Evolutionary conservation across 495 filamentous ascomycete genomes (phyloP).

Genomic region (Podospora conica): DNA sequence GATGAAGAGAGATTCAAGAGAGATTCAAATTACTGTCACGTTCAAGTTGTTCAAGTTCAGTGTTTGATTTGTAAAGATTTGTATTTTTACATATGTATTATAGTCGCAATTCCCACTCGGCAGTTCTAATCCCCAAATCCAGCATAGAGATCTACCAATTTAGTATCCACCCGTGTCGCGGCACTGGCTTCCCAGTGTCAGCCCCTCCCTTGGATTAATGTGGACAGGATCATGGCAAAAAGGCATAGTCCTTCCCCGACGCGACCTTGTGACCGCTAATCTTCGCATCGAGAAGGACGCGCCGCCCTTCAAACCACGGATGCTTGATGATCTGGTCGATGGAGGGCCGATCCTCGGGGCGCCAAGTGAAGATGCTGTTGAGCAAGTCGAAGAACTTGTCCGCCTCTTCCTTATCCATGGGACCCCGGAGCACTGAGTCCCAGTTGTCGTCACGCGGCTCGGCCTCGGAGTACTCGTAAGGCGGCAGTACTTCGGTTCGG

Average conservation of each 20-base stretch:
- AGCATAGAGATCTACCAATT: too few species aligned
- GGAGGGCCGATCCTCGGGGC: slow-evolving; percentile 16
- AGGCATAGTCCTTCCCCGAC: not conserved
- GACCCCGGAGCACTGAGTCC: slow-evolving; percentile 3
- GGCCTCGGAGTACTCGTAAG: not conserved
- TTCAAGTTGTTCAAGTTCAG: too few species aligned
- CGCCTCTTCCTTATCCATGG: slow-evolving; percentile 12
- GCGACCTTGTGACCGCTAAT: not conserved
- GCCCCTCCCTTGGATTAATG: too few species aligned
- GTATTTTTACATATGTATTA: too few species aligned
- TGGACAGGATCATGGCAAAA: too few species aligned
- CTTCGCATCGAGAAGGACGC: not conserved
- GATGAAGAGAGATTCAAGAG: too few species aligned
- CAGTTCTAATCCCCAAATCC: too few species aligned
- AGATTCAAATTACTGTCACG: too few species aligned
- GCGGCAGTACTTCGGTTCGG: slow-evolving; percentile 2
- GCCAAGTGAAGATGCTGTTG: slow-evolving; percentile 16
- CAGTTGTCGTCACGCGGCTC: not conserved
- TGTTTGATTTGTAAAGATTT: too few species aligned
- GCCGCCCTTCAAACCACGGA: slow-evolving; percentile 13
- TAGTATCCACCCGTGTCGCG: too few species aligned
- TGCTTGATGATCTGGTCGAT: slow-evolving; percentile 10
- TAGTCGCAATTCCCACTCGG: too few species aligned
- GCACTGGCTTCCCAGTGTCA: too few species aligned
- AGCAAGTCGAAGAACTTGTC: slow-evolving; percentile 20